Base-by-base conservation (phyloP, 2,329 filamentous ascomycete species). In the Pseudogymnoascus sp. region DNA sequence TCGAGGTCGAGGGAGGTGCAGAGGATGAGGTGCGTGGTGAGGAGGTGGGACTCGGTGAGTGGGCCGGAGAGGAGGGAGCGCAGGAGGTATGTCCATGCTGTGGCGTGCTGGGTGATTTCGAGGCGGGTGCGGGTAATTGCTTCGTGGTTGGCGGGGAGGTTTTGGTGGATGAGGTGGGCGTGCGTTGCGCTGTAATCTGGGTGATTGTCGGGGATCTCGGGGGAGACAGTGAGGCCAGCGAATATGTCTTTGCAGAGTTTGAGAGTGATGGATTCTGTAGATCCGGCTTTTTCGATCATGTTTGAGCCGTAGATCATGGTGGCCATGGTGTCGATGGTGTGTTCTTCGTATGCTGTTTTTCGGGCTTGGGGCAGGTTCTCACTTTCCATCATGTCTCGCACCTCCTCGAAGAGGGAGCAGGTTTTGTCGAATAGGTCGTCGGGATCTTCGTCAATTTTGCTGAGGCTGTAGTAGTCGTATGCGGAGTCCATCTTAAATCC, bases 11-110 rank as follows among this genome's bases (percentile, higher is more conserved):
- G 62, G 5, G 44, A 62, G 19, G 65, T n/a, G 2, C 64, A 44
- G 3, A 74, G 65, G 17, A 72, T 68, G 1, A 61, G 38, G 47
- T 74, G 72, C 0, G 71, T 68, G 17, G 70, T 59, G 9, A 66
- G 61, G 15, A 74, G 69, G 0, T 68, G 50, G 0, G 67, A 60
- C 53, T 73, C 68, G 0, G 67, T 63, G 3, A 72, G 31, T 4
- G 65, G 62, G 11, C 64, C 26, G 8, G 65, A 26, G 7, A 66
- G 61, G 23, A 69, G 26, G 17, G 64, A 23, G 0, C 40, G 8
- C 11, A 68, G 23, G 4, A 74, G 63, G 61, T 69, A 68, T 13
- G 47, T 35, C 11, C 65, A 53, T 21, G 65, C 65, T 15, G 21
- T 6, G 6, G 65, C 65, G 57, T 67, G 64, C 28, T 67, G 60